phyloP scores from a whole-genome alignment of 2,329 filamentous ascomycete genomes.

The Aspergillus quadricinctus region DNA sequence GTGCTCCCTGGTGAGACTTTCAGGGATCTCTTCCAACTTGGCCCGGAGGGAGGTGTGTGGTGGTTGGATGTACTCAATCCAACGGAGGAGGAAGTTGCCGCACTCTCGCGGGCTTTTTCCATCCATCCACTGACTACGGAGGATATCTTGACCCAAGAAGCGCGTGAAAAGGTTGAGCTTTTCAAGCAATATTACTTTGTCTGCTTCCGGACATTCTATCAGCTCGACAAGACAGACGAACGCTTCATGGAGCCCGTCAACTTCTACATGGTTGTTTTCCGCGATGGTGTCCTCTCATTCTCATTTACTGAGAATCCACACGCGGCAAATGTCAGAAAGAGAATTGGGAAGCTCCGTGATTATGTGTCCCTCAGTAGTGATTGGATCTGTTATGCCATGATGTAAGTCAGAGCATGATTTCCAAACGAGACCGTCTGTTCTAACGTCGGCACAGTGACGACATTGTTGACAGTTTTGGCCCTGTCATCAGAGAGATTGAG shows the following conservation, averaged over 20 bases:
- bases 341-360: conserved; percentile 88
- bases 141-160: conserved; percentile 92
- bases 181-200: conserved; percentile 98
- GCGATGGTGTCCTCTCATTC: conserved; percentile 91
- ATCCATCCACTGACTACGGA: conserved; percentile 94
- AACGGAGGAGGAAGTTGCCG: conserved; percentile 79
- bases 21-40: conserved; percentile 75
- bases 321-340: conserved; percentile 80
- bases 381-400: conserved; percentile 98
- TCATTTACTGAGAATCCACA: conserved; percentile 86
- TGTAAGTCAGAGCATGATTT: conserved; percentile 54
- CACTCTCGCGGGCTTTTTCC: conserved; percentile 88
- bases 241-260: conserved; percentile 92
- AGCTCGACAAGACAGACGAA: conserved; percentile 71
- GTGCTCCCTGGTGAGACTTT: conserved; percentile 87
- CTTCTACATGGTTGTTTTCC: conserved; percentile 94
- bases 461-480: conserved; percentile 93
- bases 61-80: conserved; percentile 95
- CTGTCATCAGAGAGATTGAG: conserved; percentile 82
- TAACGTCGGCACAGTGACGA: conserved; percentile 61
- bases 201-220: conserved; percentile 90
- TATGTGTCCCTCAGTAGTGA: conserved; percentile 93
- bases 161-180: conserved; percentile 95
- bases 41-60: conserved; percentile 79
- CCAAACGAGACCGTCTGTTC: conserved; percentile 20